phyloP scores from a whole-genome alignment of 2,329 filamentous ascomycete genomes.

The Xylariales sp. region DNA sequence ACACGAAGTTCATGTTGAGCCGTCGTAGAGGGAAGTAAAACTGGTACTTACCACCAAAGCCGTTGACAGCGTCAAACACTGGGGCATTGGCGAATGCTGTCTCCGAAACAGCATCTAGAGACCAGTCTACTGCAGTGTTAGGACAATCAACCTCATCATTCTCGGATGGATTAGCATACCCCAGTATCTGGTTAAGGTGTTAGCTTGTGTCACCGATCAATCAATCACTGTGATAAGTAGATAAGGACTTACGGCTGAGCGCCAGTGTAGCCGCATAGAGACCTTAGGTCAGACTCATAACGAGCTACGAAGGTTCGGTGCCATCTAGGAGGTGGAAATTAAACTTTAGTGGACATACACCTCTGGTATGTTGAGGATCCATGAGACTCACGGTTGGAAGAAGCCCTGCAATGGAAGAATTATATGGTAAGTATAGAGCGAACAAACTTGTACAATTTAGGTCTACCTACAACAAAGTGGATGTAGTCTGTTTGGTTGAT shows the following conservation, averaged over 20 bases:
- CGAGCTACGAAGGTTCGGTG: conserved; percentile 12
- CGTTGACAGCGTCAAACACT: conserved; percentile 19
- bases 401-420: conserved; percentile 2
- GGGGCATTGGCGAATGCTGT: conserved; percentile 15
- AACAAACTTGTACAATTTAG: too few species aligned
- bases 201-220: too few species aligned
- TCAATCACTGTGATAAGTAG: too few species aligned
- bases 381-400: conserved; percentile 4
- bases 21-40: too few species aligned
- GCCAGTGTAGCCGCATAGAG: conserved; percentile 9
- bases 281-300: conserved; percentile 11
- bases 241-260: conserved; percentile 8
- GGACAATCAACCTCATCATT: too few species aligned
- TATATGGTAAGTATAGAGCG: too few species aligned
- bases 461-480: conserved; percentile 23
- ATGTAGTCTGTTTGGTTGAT: conserved; percentile 31
- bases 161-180: too few species aligned
- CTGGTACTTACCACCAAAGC: conserved; percentile 13
- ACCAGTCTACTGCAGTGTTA: conserved; percentile 16
- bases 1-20: neutral
- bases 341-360: too few species aligned
- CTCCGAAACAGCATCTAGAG: conserved; percentile 15
- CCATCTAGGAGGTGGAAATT: too few species aligned
- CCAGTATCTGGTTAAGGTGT: conserved; percentile 6
- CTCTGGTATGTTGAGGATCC: too few species aligned